Base-by-base conservation (phyloP, 345 rosid species). In the Physaria fendleri region DNA sequence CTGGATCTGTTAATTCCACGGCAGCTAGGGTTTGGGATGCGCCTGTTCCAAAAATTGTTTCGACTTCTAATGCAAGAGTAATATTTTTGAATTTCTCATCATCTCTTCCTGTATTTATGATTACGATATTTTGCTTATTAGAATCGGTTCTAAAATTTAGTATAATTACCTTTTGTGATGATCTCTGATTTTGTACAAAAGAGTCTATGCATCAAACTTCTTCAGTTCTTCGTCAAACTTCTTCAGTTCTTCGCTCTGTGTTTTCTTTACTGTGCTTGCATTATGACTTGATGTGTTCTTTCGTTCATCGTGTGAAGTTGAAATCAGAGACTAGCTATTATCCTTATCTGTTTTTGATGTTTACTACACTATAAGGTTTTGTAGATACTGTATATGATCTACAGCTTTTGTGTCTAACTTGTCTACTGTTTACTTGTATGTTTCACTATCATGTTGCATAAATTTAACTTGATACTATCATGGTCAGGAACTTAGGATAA, bases 1-100 rank as follows among this genome's bases (percentile, higher is more conserved):
- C 81, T 12, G 84, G 75, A 61, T 68, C 74, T 16, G 71, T 62
- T 20, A 48, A 63, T 48, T 41, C 74, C 46, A 43, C 67, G 46
- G 66, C 61, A 3, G 40, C 77, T 69, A 79, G 74, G 81, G 76
- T n/a, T 54, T 83, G 81, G 84, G 76, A 45, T 47, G 74, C 80
- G 4, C 27, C 78, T 37, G 89, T 87, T 64, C 62, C 71, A 4
- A 68, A 63, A 38, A 22, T 75, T 22, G 71, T 76, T 23, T 46
- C 78, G 0, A 12, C 69, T 38, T 46, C 77, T 38, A 74, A 82
- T 14, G 27, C 79, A 13, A 74, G 77, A 49, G 96, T 85, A 78
- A 29, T n/a, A 18, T 3, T 43, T n/a, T 45, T 23, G 33, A 39
- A 32, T 6, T 11, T 15, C 47, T 28, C 59, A 2, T 37, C n/a